Conservation (phyloP, 495 filamentous ascomycete species). For the Talaromyces borbonicus region DNA sequence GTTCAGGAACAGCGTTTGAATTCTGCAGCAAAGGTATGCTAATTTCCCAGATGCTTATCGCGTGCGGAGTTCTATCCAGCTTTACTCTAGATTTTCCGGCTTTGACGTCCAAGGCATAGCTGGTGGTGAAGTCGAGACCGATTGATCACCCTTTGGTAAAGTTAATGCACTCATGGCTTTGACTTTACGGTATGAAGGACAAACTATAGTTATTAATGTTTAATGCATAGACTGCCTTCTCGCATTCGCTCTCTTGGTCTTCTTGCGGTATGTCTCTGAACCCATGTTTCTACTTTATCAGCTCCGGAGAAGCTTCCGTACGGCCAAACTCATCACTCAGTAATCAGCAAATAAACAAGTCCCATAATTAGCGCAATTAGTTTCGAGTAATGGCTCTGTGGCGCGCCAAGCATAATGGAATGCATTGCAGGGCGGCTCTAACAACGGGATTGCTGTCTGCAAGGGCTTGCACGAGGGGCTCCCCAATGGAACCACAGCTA, state of each 20-base stretch:
- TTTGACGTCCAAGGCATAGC: not conserved
- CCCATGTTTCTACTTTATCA: too few relatives aligned
- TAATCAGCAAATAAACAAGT: too few relatives aligned
- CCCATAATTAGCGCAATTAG: too few relatives aligned
- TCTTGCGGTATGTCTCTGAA: too few relatives aligned
- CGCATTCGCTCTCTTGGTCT: too few relatives aligned
- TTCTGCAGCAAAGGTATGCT: slow-evolving; percentile 3
- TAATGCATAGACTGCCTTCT: too few relatives aligned
- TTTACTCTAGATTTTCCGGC: not conserved
- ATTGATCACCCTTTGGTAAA: not conserved
- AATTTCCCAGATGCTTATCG: not conserved
- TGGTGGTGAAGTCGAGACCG: not conserved
- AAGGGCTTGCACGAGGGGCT: slow-evolving; percentile 6
- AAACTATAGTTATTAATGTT: too few relatives aligned
- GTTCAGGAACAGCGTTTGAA: slow-evolving; percentile 4
- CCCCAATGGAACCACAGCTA: not conserved
- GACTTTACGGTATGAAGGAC: too few relatives aligned
- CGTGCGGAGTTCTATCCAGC: not conserved
- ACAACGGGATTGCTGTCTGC: not conserved
- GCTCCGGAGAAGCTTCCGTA: too few relatives aligned
- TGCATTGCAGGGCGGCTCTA: slow-evolving; percentile 1
- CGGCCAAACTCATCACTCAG: too few relatives aligned
- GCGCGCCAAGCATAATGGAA: slow-evolving; percentile 6
- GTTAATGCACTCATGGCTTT: too few relatives aligned
- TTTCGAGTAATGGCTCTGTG: slow-evolving; percentile 4